Base-by-base conservation (phyloP, 2,329 filamentous ascomycete species). In the Xylaria arbuscula region DNA sequence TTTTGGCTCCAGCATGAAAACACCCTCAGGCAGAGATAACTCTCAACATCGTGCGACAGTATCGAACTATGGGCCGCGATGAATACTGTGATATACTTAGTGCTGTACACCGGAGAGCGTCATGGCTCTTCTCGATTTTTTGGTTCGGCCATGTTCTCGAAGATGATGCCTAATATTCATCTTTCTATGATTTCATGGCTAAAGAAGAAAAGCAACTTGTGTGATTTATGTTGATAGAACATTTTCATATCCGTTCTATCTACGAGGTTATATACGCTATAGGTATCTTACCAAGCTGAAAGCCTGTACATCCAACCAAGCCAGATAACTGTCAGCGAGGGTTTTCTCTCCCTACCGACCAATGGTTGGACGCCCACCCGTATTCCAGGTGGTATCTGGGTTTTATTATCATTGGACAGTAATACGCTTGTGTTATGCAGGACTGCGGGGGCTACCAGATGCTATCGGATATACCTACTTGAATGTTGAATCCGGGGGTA, bases 1-100 rank as follows among this genome's bases (percentile, higher is more conserved):
- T 97, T 97, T 76, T 98, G 95, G 95, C 82, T 91, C 67, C 85
- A 91, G 74, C 91, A 97, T 78, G 92, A 92, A 78, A 84, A 84
- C 62, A 84, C 85, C 66, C 82, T 97, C 72, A 87, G 89, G 71
- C 90, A 92, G 74, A 87, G 91, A 75, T 96, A 70, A 76, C 53
- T 22, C n/a, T 47, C 42, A 22, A 28, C 47, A 24, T 42, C 56
- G 24, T 45, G 24, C 50, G 40, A 53, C 38, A 56, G 53, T 22
- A 48, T 67, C 19, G 48, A 28, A 58, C 17, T 64, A 36, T 32
- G 17, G 53, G 15, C 59, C 67, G 58, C 66, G 54, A 58, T 48
- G 32, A 56, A 65, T 66, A 50, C 58, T 40, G 53, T 17, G 36
- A 42, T 48, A 42, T 55, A 50, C 22, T 22, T 38, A 22, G 36